Conservation (phyloP, 176 grass and related monocot species). For the Rhynchospora breviuscula region DNA sequence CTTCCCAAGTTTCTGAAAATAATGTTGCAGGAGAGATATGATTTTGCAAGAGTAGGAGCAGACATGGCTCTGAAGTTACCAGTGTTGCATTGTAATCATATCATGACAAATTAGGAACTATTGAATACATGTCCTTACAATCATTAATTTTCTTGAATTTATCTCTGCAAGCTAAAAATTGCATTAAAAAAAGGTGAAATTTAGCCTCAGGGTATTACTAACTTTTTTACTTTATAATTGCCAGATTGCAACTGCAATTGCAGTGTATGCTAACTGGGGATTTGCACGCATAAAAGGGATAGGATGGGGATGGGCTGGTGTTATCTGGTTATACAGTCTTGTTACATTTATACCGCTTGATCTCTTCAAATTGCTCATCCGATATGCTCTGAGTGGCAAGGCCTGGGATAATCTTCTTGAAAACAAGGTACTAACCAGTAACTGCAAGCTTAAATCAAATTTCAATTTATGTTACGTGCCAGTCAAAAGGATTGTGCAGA, state of each 20-base stretch:
- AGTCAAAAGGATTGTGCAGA: not conserved
- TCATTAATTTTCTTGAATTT: not conserved
- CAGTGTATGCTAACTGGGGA: constrained; percentile 49
- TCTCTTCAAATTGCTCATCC: constrained; percentile 71
- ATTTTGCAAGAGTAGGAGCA: not conserved
- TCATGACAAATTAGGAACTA: not conserved
- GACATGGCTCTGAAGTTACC: not conserved
- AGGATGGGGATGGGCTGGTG: constrained; percentile 90
- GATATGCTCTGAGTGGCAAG: constrained; percentile 76
- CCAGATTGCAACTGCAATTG: constrained; percentile 59
- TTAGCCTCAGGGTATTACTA: not conserved
- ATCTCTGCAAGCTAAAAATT: not conserved
- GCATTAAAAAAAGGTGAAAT: not conserved
- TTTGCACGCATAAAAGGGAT: constrained; percentile 65
- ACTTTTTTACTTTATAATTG: not conserved
- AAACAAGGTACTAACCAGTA: constrained; percentile 44
- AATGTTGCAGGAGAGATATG: not conserved
- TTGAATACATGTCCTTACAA: not conserved
- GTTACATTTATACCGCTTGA: constrained; percentile 81
- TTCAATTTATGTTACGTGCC: not conserved
- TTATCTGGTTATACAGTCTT: constrained; percentile 88
- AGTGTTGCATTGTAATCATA: not conserved
- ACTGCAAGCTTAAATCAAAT: not conserved
- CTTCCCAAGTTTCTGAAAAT: not conserved
- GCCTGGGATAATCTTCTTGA: constrained; percentile 88